Evolutionary conservation across 108 stramenopile species (phyloP).

Genomic region (Nannochloropsis salina): DNA sequence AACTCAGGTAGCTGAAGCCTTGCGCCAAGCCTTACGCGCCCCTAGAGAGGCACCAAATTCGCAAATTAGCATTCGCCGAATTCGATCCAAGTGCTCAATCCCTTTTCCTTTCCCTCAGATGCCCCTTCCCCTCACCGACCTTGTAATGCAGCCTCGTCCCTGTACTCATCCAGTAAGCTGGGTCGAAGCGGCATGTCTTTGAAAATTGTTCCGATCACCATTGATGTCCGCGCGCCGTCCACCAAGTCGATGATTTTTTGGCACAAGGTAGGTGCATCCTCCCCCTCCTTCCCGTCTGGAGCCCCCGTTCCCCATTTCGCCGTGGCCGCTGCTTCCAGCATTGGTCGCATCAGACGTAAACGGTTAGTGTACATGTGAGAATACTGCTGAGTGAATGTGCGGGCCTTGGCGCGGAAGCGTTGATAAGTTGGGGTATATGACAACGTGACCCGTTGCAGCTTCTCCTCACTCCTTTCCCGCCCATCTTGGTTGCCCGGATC

Average conservation of each 20-base stretch:
- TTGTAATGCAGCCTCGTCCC: conserved; percentile 31
- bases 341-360: conserved; percentile 25
- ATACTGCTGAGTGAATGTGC: conserved; percentile 41
- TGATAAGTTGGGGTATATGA: conserved; percentile 1
- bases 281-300: neutral
- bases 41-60: too few species aligned
- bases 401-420: conserved; percentile 21
- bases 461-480: neutral
- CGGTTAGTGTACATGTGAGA: conserved; percentile 49
- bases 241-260: neutral
- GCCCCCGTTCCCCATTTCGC: conserved; percentile 28
- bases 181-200: conserved; percentile 49
- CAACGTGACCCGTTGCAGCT: neutral
- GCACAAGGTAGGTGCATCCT: neutral
- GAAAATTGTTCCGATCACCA: conserved; percentile 12
- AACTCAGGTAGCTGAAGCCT: too few species aligned
- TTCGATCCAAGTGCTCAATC: neutral
- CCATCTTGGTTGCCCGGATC: neutral
- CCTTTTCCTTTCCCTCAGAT: neutral
- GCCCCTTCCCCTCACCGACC: neutral
- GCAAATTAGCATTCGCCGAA: too few species aligned
- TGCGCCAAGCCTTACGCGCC: too few species aligned
- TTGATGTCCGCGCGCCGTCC: neutral
- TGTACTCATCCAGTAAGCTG: conserved; percentile 53
- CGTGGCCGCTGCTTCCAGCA: conserved; percentile 25